Evolutionary conservation across 768 basidiomycete species (phyloP).

Genomic region (Trametes gibbosa): DNA sequence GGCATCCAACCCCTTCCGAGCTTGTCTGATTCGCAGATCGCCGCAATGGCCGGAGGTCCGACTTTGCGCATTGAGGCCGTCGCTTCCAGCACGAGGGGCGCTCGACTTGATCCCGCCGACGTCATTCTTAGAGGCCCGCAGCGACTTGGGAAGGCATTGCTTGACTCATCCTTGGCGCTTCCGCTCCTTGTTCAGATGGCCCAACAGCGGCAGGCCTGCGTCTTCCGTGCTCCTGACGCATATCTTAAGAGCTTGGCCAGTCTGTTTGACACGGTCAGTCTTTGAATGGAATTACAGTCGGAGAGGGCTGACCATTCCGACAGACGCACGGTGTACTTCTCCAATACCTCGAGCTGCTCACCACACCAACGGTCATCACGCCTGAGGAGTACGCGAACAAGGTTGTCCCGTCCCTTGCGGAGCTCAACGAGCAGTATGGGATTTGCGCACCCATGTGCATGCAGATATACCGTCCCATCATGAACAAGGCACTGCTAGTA

Average conservation of each 20-base stretch:
- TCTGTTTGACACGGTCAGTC: conserved; percentile 83
- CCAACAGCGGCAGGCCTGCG: conserved; percentile 84
- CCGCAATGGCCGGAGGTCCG: conserved; percentile 89
- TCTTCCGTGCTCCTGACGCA: conserved; percentile 69
- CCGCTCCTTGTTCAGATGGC: conserved; percentile 91
- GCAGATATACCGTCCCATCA: conserved; percentile 87
- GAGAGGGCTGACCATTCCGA: background rate
- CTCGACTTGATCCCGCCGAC: conserved; percentile 66
- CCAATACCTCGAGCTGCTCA: conserved; percentile 89
- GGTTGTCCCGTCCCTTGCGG: conserved; percentile 70
- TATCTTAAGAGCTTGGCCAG: conserved; percentile 85
- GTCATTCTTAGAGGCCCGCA: conserved; percentile 62
- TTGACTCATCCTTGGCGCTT: conserved; percentile 74
- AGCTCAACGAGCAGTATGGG: conserved; percentile 73
- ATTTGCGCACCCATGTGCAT: conserved; percentile 87
- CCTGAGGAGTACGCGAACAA: conserved; percentile 71
- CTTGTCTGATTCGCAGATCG: conserved; percentile 83
- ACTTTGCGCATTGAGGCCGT: conserved; percentile 84
- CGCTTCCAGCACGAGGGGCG: conserved; percentile 75
- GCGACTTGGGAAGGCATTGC: conserved; percentile 59
- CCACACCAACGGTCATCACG: conserved; percentile 63
- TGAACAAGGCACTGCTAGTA: conserved; percentile 62
- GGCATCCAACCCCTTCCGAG: conserved; percentile 90
- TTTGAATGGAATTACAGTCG: conserved; percentile 13
- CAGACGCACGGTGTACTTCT: conserved; percentile 90